Evolutionary conservation across 352 stramenopile genomes (phyloP).

Genomic region (Globisporangium ultimum): DNA sequence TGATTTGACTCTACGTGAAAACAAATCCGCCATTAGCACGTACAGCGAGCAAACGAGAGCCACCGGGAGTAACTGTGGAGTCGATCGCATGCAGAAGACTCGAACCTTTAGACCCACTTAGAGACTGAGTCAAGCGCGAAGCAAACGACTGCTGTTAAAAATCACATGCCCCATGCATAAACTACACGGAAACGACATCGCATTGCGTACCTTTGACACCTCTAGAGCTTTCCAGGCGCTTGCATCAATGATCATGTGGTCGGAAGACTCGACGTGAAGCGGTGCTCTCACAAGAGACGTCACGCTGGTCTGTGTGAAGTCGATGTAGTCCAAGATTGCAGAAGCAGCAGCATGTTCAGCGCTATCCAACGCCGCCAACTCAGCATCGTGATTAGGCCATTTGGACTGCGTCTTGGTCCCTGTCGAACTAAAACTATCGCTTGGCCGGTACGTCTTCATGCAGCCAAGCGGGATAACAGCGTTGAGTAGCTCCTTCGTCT

Average conservation of each 20-base stretch:
- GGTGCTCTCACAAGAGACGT: slow-evolving; percentile 32
- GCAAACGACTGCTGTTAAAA: background rate
- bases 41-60: slow-evolving; percentile 67
- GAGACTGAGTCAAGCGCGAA: slow-evolving; percentile 18
- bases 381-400: background rate
- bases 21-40: background rate
- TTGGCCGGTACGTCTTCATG: slow-evolving; percentile 61
- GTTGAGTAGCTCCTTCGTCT: slow-evolving; percentile 29
- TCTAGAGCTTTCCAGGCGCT: slow-evolving; percentile 74
- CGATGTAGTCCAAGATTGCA: slow-evolving; percentile 64
- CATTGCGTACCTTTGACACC: slow-evolving; percentile 35
- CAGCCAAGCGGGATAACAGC: slow-evolving; percentile 39
- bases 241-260: slow-evolving; percentile 79
- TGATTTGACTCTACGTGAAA: no score
- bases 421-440: slow-evolving; percentile 15
- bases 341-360: slow-evolving; percentile 35
- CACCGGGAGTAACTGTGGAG: slow-evolving; percentile 49
- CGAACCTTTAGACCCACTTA: slow-evolving; percentile 48
- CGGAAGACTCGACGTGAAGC: slow-evolving; percentile 56
- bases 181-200: no score
- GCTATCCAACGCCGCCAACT: slow-evolving; percentile 11
- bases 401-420: background rate
- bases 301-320: slow-evolving; percentile 51
- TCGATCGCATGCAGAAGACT: slow-evolving; percentile 74
- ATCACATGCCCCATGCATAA: no score